These are phyloP conservation scores for Plenodomus biglobosus DNA, from an alignment of 2,329 filamentous ascomycete species.

Conservation along the genomic window DNA sequence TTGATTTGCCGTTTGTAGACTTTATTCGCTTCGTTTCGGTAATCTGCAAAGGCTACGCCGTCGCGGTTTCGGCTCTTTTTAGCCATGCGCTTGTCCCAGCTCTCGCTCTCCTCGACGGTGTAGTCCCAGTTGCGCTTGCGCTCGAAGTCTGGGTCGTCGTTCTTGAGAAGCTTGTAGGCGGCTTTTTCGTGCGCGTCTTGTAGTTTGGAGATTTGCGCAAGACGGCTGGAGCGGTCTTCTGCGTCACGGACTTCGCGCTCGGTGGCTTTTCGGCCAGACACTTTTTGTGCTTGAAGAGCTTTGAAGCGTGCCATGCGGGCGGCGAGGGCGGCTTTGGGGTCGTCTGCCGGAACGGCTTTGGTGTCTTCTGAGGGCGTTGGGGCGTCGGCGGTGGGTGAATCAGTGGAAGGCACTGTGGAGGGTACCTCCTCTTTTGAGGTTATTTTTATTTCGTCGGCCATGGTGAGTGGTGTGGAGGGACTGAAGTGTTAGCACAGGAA, in stretches of 20 bases:
- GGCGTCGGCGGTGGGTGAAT: conserved; percentile 6
- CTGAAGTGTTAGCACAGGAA: background rate
- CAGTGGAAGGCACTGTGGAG: conserved; percentile 7
- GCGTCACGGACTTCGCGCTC: conserved; percentile 41
- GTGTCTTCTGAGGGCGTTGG: conserved; percentile 6
- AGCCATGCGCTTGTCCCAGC: conserved; percentile 86
- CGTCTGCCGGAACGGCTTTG: conserved; percentile 6
- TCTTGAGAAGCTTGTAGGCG: conserved; percentile 89
- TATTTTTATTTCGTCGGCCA: conserved; percentile 22
- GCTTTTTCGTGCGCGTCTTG: conserved; percentile 85
- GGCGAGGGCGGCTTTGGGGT: conserved; percentile 38
- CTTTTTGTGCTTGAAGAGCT: conserved; percentile 73
- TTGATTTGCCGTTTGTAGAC: conserved; percentile 90
- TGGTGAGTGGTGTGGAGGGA: conserved; percentile 14
- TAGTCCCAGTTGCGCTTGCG: conserved; percentile 98
- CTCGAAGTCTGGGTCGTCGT: conserved; percentile 93
- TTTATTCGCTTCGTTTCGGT: conserved; percentile 82
- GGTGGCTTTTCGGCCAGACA: conserved; percentile 64
- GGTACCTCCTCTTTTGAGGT: conserved; percentile 3
- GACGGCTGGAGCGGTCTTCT: conserved; percentile 32
- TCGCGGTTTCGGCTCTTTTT: conserved; percentile 82
- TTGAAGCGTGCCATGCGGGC: conserved; percentile 73
- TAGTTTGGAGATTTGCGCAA: conserved; percentile 69
- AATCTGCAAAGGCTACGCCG: conserved; percentile 88
- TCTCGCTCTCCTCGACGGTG: conserved; percentile 91